A percentile compares a stretch with the other conserved stretches of the same genome.
These are phyloP conservation scores for Mortierella sp. DNA, from an alignment of 371 early-diverging fungal species.

Conservation along the genomic window DNA sequence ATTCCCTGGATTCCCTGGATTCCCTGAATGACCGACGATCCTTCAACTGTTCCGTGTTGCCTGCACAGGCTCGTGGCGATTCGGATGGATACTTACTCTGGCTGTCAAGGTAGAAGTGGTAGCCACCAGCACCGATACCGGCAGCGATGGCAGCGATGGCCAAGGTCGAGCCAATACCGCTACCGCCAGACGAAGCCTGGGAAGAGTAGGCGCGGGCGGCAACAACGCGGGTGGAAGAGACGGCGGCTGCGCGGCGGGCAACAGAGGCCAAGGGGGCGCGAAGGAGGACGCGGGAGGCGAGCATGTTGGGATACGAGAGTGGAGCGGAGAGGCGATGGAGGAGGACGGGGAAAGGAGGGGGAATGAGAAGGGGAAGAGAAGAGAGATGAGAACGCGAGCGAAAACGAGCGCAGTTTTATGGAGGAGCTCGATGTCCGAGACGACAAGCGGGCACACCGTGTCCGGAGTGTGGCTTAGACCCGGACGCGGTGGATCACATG, in stretches of 20 bases:
- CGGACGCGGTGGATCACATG: too few species aligned
- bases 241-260: conserved; percentile 41
- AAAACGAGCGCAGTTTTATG: not conserved
- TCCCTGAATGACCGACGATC: too few species aligned
- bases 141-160: conserved; percentile 62
- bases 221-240: conserved; percentile 30
- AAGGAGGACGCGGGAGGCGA: conserved; percentile 22
- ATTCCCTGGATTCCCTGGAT: not conserved
- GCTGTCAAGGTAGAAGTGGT: conserved; percentile 57
- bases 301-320: conserved; percentile 1
- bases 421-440: too few species aligned
- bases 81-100: conserved; percentile 39
- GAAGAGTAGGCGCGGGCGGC: conserved; percentile 49
- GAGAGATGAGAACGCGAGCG: not conserved
- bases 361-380: not conserved
- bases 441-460: too few species aligned
- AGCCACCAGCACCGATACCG: conserved; percentile 63
- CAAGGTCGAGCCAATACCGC: conserved; percentile 37
- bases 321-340: too few species aligned
- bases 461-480: too few species aligned
- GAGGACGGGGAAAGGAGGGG: not conserved
- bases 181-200: conserved; percentile 21
- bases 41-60: too few species aligned
- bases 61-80: too few species aligned
- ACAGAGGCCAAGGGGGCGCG: conserved; percentile 43